Evolutionary conservation across 305 asterid species (phyloP), one percentile per base, ranked within the genome.

Genomic region (Rubia peregrina): DNA sequence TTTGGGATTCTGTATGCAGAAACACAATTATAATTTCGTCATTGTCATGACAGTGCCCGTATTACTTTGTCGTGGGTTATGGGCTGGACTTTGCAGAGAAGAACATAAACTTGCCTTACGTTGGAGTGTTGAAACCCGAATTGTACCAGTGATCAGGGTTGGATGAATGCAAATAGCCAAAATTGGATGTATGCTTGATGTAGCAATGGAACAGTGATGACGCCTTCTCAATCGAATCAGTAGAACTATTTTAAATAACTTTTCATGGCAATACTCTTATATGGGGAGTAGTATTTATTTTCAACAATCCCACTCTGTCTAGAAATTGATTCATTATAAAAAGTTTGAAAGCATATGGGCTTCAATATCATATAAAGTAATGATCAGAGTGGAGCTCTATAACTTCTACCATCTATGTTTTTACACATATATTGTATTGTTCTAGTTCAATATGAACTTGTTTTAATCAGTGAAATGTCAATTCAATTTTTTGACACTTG

Each of bases 61-160:
- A 94, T 82, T 65, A 75, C 65, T 94, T 91, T 60, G 95, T 94
- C 56, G 98, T 94, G 80, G 99, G 99, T 73, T 94, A 89, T 76
- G 99, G 99, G 14, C 65, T 91, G 65, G 99, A 91, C 79, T 88
- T 82, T 69, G 90, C 83, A 1, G 97, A 91, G 85, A 77, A 67
- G 74, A 89, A 91, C 81, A 80, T 98, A 80, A 94, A 94, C 87
- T 86, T 91, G 85, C 95, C 98, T 17, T 88, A 80, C 68, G 80
- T 89, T 72, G 98, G 96, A 17, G 84, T 88, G 36, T 78, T 92
- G 85, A 92, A 88, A 89, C 93, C 98, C 64, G 96, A 92, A 66
- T 11, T 73, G 57, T 42, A 60, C 69, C 24, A 49, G 41, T 78
- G 76, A 77, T 65, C 30, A 6, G 48, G n/a, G 46, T 42, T 44